Conservation (phyloP, 805 yeast species). For the Lipomyces spencermartinsiae region DNA sequence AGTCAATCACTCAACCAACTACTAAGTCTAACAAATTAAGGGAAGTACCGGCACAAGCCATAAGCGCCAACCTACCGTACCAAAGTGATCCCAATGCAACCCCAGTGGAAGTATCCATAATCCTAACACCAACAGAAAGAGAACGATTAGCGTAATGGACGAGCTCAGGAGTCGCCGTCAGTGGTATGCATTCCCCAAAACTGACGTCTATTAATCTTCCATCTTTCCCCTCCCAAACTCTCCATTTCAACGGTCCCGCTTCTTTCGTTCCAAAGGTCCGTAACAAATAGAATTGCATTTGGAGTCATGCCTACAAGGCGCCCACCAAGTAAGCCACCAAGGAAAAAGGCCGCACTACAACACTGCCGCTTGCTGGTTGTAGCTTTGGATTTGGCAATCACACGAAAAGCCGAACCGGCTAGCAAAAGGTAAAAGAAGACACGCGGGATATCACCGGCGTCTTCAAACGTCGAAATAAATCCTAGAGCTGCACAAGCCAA, state of each 20-base stretch:
- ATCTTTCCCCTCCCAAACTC: neutral
- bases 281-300: conserved; percentile 9
- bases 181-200: conserved; percentile 25
- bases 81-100: neutral
- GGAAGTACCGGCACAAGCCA: neutral
- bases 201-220: conserved; percentile 13
- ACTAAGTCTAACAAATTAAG: neutral
- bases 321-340: conserved; percentile 28
- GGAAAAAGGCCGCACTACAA: conserved; percentile 21
- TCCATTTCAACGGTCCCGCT: neutral
- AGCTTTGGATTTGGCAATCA: conserved; percentile 18
- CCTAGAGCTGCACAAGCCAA: conserved; percentile 32
- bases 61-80: neutral
- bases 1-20: neutral
- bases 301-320: conserved; percentile 20
- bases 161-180: neutral
- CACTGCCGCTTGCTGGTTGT: conserved; percentile 15
- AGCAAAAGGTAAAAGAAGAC: conserved; percentile 15
- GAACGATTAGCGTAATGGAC: neutral
- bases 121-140: neutral
- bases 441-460: conserved; percentile 35
- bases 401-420: conserved; percentile 15
- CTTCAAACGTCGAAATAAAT: conserved; percentile 29
- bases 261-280: neutral
- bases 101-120: neutral